Evolutionary conservation across 2,329 filamentous ascomycete species (phyloP), one percentile per base, ranked within the genome.

Genomic region (Diaporthe sp.): DNA sequence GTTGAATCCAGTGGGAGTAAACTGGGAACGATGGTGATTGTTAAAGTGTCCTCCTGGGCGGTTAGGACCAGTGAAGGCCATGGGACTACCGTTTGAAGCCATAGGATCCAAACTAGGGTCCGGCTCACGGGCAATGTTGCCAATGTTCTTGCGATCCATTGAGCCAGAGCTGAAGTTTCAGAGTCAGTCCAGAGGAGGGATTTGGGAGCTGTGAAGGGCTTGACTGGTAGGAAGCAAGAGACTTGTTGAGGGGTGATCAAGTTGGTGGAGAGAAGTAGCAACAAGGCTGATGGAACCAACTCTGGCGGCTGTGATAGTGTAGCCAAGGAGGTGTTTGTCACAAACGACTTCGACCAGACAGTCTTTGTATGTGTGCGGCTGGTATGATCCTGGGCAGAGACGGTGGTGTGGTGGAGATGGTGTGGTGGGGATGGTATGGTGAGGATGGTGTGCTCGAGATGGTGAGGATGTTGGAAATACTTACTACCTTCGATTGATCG

Each of bases 371-470:
- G 17, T 17, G 17, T 1, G 38, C 1, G 13, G 5, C 1, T 30
- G 13, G 15, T 28, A 15, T 9, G 58, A 42, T 45, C 25, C 19
- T 30, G 10, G 25, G 25, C 8, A 33, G n/a, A 45, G 19, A 6
- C 1, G 2, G 38, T 0, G 5, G 17, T 38, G 28, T 30, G 17
- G 4, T 12, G 28, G 17, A 4, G 0, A 13, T 13, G 25, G 10
- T 45, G 17, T 3, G 38, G 25, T n/a, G n/a, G n/a, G n/a, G n/a
- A n/a, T n/a, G n/a, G n/a, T n/a, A n/a, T n/a, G n/a, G n/a, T n/a
- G n/a, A n/a, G n/a, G 38, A 13, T 0, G 5, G 17, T 38, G 28
- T 30, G 17, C 8, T 12, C 19, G 17, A 4, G 0, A 13, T 13
- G 25, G 10, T 45, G 17, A 7, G 38, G 25, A 45, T 4, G 35